These are phyloP conservation scores for Chaetomiaceae sp. DNA, from an alignment of 2,329 filamentous ascomycete genomes.

Conservation along the genomic window DNA sequence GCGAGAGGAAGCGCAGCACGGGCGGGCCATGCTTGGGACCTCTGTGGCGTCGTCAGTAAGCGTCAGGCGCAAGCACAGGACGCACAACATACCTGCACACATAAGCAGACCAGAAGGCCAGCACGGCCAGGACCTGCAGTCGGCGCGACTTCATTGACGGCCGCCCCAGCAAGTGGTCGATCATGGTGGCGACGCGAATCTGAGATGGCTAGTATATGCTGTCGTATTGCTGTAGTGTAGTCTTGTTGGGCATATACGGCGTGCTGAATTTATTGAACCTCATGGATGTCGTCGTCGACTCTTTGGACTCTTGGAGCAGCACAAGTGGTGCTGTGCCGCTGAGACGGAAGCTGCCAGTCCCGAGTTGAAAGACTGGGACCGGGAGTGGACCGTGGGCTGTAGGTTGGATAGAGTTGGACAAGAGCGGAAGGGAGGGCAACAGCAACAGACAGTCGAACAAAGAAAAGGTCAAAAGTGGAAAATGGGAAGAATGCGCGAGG, in stretches of 20 bases:
- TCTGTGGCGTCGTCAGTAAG: slow-evolving; percentile 41
- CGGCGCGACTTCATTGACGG: slow-evolving; percentile 89
- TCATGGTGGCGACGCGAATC: slow-evolving; percentile 37
- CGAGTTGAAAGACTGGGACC: too few species aligned
- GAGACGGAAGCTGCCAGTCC: neutral
- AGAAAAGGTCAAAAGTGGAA: neutral
- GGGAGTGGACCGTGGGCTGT: too few species aligned
- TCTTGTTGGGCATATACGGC: too few species aligned
- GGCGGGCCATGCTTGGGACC: slow-evolving; percentile 88
- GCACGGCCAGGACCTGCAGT: slow-evolving; percentile 84
- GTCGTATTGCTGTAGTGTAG: too few species aligned
- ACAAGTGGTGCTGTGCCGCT: neutral
- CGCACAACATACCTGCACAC: slow-evolving; percentile 63
- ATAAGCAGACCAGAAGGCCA: slow-evolving; percentile 88
- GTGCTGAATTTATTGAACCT: too few species aligned
- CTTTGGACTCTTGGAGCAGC: neutral
- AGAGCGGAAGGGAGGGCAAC: neutral
- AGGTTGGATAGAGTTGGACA: neutral
- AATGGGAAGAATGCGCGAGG: neutral
- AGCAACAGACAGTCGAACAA: neutral
- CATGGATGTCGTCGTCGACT: too few species aligned
- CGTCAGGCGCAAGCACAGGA: too few species aligned
- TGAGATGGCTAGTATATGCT: neutral
- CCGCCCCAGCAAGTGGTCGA: slow-evolving; percentile 87
- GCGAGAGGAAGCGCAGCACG: slow-evolving; percentile 63